A percentile compares a stretch with the other conserved stretches of the same genome.
These are phyloP conservation scores for Phytopythium helicoides DNA, from an alignment of 352 stramenopile genomes.

Conservation along the genomic window DNA sequence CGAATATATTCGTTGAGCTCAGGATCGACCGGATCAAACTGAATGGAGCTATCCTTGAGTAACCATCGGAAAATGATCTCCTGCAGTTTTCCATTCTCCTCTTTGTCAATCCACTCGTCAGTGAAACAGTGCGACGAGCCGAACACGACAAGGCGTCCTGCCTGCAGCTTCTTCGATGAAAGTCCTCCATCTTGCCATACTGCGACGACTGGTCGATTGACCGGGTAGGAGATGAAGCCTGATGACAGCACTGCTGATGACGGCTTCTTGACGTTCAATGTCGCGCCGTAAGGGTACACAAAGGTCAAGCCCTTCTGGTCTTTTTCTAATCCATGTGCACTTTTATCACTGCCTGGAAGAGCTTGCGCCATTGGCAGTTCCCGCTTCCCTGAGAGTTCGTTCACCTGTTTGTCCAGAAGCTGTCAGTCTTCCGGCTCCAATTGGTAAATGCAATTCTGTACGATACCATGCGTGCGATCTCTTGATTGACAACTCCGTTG, in stretches of 20 bases:
- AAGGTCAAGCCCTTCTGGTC: constrained; percentile 90
- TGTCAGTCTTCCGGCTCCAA: background rate
- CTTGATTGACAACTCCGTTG: constrained; percentile 92
- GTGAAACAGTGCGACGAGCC: constrained; percentile 93
- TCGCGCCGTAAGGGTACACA: constrained; percentile 94
- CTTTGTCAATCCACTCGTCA: constrained; percentile 95
- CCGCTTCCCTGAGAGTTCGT: constrained; percentile 67
- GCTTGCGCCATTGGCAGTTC: constrained; percentile 39
- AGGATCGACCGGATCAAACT: constrained; percentile 73
- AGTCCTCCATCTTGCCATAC: constrained; percentile 85
- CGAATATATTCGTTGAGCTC: constrained; percentile 89
- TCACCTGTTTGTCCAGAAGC: constrained; percentile 20
- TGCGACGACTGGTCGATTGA: constrained; percentile 92
- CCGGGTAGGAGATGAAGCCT: constrained; percentile 94
- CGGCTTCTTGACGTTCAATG: constrained; percentile 92
- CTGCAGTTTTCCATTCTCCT: constrained; percentile 92
- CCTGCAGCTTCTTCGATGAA: constrained; percentile 41
- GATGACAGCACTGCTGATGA: constrained; percentile 84
- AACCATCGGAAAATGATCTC: constrained; percentile 95
- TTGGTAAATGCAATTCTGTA: background rate
- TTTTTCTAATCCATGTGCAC: constrained; percentile 53
- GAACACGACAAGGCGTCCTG: constrained; percentile 83
- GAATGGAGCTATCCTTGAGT: constrained; percentile 77
- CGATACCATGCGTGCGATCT: constrained; percentile 78
- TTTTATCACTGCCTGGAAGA: constrained; percentile 33